Evolutionary conservation across 441 rosid species (phyloP).

Genomic region (Populus hybrid): DNA sequence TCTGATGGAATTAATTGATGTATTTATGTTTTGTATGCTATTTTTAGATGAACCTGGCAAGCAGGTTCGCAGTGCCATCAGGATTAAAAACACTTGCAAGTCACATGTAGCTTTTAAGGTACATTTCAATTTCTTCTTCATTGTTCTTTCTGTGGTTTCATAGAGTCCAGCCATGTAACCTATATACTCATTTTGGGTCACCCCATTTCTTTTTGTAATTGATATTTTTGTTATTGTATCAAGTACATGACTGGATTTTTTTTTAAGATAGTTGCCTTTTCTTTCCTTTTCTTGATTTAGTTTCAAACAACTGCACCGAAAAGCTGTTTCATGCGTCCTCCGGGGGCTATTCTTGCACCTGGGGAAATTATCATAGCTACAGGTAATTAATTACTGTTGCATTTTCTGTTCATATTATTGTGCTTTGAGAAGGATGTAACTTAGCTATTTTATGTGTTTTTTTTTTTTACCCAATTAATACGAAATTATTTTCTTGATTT

Average conservation of each 20-base stretch:
- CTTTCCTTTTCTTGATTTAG: slow-evolving; percentile 24
- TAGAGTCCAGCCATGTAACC: no score
- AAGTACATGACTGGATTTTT: neutral
- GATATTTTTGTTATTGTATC: neutral
- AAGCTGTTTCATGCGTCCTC: slow-evolving; percentile 82
- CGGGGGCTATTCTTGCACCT: slow-evolving; percentile 69
- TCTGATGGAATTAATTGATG: neutral
- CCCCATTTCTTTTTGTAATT: neutral
- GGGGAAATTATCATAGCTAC: slow-evolving; percentile 68
- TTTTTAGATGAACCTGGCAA: slow-evolving; percentile 92
- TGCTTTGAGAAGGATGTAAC: neutral
- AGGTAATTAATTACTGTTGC: slow-evolving; percentile 39
- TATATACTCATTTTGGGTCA: neutral
- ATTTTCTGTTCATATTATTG: neutral
- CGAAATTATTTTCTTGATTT: slow-evolving; percentile 8
- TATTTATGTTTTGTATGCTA: neutral
- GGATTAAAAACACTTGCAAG: slow-evolving; percentile 86
- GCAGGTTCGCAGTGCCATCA: slow-evolving; percentile 95
- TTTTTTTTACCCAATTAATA: neutral
- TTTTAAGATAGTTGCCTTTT: slow-evolving; percentile 1
- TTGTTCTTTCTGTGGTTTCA: neutral
- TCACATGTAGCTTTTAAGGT: slow-evolving; percentile 94
- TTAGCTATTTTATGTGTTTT: neutral
- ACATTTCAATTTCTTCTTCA: slow-evolving; percentile 1
- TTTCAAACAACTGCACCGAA: slow-evolving; percentile 83